Evolutionary conservation across 129 eudicot genomes (phyloP).

Genomic region (Pulicaria dysenterica): DNA sequence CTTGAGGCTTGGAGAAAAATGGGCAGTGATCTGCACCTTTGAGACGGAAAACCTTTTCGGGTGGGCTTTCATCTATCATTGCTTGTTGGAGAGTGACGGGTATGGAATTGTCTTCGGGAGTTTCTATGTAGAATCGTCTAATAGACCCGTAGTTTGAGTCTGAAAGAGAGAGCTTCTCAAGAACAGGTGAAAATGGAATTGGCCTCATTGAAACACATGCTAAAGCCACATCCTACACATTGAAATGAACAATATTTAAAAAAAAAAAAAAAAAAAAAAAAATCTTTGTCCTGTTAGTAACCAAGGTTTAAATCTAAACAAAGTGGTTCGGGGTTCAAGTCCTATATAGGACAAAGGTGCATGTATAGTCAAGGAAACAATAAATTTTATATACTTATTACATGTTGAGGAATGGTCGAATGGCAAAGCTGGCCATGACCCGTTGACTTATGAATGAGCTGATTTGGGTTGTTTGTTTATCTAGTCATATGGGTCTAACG

Average conservation of each 20-base stretch:
- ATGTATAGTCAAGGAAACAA: not conserved
- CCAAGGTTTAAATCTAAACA: no score
- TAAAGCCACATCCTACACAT: slow-evolving; percentile 75
- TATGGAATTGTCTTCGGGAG: slow-evolving; percentile 85
- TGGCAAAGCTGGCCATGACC: not conserved
- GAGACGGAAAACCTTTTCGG: slow-evolving; percentile 71
- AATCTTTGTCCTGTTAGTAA: no score
- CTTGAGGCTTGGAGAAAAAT: slow-evolving; percentile 94
- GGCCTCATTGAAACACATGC: slow-evolving; percentile 94
- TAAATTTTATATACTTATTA: not conserved
- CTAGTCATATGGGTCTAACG: not conserved
- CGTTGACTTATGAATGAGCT: not conserved
- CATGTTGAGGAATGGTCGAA: not conserved
- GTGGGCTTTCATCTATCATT: slow-evolving; percentile 67
- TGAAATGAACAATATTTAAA: not conserved
- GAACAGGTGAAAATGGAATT: slow-evolving; percentile 79
- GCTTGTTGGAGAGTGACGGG: slow-evolving; percentile 57
- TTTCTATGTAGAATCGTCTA: slow-evolving; percentile 78
- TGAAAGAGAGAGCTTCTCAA: slow-evolving; percentile 78
- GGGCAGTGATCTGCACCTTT: slow-evolving; percentile 98
- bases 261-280: no score
- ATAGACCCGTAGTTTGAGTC: slow-evolving; percentile 72
- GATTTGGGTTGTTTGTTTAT: not conserved
- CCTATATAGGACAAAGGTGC: no score
- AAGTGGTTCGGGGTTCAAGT: no score